Conservation (phyloP, 2,329 filamentous ascomycete genomes). For the Stagonosporopsis chrysanthemi region DNA sequence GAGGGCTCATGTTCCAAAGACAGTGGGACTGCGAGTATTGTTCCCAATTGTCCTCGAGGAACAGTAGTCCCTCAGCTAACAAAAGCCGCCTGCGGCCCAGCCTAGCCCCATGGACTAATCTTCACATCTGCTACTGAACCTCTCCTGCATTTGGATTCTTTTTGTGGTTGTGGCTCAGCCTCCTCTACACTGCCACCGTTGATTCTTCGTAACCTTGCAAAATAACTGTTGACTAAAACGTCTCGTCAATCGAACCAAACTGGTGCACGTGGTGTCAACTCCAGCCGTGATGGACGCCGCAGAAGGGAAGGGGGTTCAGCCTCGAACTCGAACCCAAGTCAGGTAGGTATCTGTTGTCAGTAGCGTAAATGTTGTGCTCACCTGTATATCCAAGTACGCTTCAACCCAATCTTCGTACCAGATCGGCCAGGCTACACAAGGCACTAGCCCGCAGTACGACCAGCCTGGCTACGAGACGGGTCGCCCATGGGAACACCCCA, state of each 20-base stretch:
- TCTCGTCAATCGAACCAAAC: not conserved
- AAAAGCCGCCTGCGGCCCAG: not conserved
- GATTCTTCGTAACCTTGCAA: not conserved
- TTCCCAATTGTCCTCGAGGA: not conserved
- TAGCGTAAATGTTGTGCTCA: not conserved
- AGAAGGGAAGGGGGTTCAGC: not conserved
- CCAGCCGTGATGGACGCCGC: not conserved
- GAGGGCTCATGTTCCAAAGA: not conserved
- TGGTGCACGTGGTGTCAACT: not conserved
- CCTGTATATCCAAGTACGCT: not conserved
- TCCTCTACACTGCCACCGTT: not conserved
- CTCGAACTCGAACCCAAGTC: not conserved
- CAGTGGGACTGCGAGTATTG: not conserved
- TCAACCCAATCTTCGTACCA: not conserved
- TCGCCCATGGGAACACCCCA: not conserved
- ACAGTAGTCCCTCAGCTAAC: not conserved
- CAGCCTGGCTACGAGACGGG: not conserved
- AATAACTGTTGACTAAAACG: not conserved
- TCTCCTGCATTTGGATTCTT: not conserved
- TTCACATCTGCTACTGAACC: not conserved
- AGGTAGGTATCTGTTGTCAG: not conserved
- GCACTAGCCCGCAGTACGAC: not conserved
- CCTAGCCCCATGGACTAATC: not conserved
- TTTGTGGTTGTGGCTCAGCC: not conserved
- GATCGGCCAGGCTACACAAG: not conserved